phyloP scores from a whole-genome alignment of 805 yeast species.

The Hanseniaspora vineae region DNA sequence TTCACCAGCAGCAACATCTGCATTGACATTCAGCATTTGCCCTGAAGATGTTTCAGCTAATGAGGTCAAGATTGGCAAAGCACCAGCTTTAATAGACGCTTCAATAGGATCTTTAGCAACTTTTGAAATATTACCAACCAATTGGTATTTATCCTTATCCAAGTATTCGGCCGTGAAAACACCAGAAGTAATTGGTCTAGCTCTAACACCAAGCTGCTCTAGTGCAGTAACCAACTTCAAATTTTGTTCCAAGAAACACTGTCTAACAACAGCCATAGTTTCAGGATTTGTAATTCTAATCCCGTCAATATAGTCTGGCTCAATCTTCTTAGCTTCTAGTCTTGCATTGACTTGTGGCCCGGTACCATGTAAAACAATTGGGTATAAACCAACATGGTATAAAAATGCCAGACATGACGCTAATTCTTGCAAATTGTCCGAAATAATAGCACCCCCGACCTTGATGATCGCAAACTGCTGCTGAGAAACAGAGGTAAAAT shows the following conservation, averaged over 20 bases:
- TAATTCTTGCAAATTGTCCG: conserved; percentile 82
- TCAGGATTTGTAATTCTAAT: conserved; percentile 89
- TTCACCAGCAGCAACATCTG: conserved; percentile 98
- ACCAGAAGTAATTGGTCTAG: conserved; percentile 97
- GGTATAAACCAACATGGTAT: conserved; percentile 94
- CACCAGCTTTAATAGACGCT: conserved; percentile 91
- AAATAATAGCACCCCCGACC: conserved; percentile 98
- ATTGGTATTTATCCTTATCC: conserved; percentile 78
- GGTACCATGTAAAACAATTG: conserved; percentile 94
- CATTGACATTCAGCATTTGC: conserved; percentile 92
- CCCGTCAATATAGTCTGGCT: conserved; percentile 92
- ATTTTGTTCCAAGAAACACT: conserved; percentile 91
- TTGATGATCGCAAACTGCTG: conserved; percentile 98
- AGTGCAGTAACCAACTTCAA: conserved; percentile 88
- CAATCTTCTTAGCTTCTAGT: conserved; percentile 86
- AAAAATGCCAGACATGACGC: conserved; percentile 93
- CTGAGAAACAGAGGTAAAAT: conserved; percentile 89
- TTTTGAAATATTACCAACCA: conserved; percentile 80
- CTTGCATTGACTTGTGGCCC: conserved; percentile 97
- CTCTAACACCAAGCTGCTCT: conserved; percentile 93
- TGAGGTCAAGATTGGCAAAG: conserved; percentile 90
- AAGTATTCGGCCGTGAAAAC: conserved; percentile 89
- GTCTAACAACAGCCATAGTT: conserved; percentile 93
- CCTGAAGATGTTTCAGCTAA: conserved; percentile 95
- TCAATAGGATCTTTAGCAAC: conserved; percentile 87